Evolutionary conservation across 108 stramenopile genomes (phyloP), one percentile per base, ranked within the genome.

Genomic region (Skeletonema potamos): DNA sequence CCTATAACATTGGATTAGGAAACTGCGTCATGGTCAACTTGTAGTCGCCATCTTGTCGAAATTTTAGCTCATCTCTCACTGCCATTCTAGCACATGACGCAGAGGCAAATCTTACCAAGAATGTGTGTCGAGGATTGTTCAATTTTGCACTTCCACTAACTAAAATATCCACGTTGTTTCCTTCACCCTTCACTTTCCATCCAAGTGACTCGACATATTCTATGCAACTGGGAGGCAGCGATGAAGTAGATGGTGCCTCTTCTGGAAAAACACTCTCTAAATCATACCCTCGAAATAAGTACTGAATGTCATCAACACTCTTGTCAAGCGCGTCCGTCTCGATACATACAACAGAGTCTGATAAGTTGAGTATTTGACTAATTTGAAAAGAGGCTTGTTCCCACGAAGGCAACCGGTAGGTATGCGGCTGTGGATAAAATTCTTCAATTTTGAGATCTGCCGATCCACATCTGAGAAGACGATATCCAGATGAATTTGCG

Each of bases 31-130:
- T 33, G 4, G 58, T 13, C 15, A 73, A 44, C 48, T 22, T 22
- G 18, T 22, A 20, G 10, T 26, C 30, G 6, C 22, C 30, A n/a
- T 28, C 27, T 29, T 58, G 58, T 62, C 22, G 30, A 20, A 43
- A 22, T 41, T 65, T 63, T 10, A 64, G 41, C 30, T 71, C 70
- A n/a, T 76, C 72, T 24, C 76, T 43, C 34, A 82, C 33, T 27
- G 81, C 81, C 72, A 77, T 77, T 56, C 76, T 67, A 51, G 81
- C 81, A 61, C 77, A 66, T 1, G 72, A 34, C 36, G 81, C 54
- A 33, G 71, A 62, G 22, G 81, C 76, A 56, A 82, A 77, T 63
- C 81, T 56, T 11, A 82, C 63, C 24, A 82, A 58, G 46, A 82
- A 82, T 0, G 72, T 68, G 33, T 63, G 65, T 4, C 39, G 51